These are phyloP conservation scores for Sclerotinia sclerotiorum DNA, from an alignment of 2,329 filamentous ascomycete genomes.

Conservation along the genomic window DNA sequence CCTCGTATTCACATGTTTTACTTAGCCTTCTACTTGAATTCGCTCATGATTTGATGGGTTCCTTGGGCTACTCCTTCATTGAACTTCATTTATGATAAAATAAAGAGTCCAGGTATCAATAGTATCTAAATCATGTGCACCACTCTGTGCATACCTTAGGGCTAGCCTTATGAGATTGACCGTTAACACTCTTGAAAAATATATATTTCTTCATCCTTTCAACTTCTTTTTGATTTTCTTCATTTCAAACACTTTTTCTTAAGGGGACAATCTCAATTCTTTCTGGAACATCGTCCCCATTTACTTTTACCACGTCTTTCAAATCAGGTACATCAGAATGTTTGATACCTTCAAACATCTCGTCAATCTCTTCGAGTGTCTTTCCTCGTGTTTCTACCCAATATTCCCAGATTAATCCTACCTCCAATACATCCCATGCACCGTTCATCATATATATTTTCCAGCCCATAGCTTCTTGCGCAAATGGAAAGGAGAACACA, in stretches of 20 bases:
- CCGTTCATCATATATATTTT: slow-evolving; percentile 50
- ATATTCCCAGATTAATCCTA: slow-evolving; percentile 27
- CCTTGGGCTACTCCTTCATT: too few species aligned
- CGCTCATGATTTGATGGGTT: background rate
- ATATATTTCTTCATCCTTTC: background rate
- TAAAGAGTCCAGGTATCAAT: background rate
- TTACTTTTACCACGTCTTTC: slow-evolving; percentile 18
- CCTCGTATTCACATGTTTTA: background rate
- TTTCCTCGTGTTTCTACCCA: slow-evolving; percentile 44
- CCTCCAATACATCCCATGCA: slow-evolving; percentile 23
- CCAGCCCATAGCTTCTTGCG: slow-evolving; percentile 47
- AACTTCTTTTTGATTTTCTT: background rate
- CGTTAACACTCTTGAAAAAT: background rate
- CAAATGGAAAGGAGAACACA: slow-evolving; percentile 47
- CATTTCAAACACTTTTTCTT: background rate
- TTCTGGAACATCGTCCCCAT: background rate
- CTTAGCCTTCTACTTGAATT: background rate
- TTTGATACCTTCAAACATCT: slow-evolving; percentile 37
- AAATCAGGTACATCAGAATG: slow-evolving; percentile 31
- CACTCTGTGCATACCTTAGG: background rate
- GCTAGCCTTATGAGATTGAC: background rate
- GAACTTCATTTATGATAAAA: background rate
- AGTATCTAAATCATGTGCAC: background rate
- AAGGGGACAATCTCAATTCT: background rate
- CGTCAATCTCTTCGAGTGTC: slow-evolving; percentile 43